phyloP scores from a whole-genome alignment of 2,329 filamentous ascomycete species.

The Talaromyces sp. region DNA sequence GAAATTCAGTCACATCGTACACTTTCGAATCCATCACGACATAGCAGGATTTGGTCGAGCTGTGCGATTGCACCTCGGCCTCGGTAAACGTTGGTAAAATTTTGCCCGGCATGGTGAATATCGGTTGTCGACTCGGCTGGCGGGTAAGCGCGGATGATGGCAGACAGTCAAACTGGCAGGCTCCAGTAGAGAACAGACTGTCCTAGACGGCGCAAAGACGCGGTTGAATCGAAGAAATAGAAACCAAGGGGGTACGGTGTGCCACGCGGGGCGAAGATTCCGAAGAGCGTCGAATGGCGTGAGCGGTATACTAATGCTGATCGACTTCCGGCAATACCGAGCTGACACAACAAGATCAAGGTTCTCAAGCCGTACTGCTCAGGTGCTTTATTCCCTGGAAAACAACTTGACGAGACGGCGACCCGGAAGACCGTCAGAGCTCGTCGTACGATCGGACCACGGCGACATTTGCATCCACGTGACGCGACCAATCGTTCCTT shows the following conservation, averaged over 20 bases:
- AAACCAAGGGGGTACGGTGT: background rate
- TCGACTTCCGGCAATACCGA: background rate
- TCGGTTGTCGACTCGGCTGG: background rate
- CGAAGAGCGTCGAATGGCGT: background rate
- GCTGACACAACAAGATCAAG: background rate
- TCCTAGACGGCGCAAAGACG: background rate
- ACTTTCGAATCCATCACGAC: constrained; percentile 86
- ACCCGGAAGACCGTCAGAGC: background rate
- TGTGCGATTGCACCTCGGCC: constrained; percentile 77
- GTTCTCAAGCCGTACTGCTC: background rate
- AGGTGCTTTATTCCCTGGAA: background rate
- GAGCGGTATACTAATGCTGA: background rate
- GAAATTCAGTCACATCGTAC: constrained; percentile 89
- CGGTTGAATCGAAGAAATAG: background rate
- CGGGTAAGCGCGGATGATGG: background rate
- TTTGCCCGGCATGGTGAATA: constrained; percentile 64
- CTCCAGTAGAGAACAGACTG: background rate
- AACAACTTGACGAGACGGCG: background rate
- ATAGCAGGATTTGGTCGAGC: constrained; percentile 78
- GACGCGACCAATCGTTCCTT: background rate
- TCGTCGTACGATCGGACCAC: background rate
- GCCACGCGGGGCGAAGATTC: background rate
- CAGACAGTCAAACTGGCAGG: background rate
- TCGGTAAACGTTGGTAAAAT: constrained; percentile 78
- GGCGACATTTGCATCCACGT: background rate